phyloP scores from a whole-genome alignment of 257 asterid species.

The Scutellaria minor region DNA sequence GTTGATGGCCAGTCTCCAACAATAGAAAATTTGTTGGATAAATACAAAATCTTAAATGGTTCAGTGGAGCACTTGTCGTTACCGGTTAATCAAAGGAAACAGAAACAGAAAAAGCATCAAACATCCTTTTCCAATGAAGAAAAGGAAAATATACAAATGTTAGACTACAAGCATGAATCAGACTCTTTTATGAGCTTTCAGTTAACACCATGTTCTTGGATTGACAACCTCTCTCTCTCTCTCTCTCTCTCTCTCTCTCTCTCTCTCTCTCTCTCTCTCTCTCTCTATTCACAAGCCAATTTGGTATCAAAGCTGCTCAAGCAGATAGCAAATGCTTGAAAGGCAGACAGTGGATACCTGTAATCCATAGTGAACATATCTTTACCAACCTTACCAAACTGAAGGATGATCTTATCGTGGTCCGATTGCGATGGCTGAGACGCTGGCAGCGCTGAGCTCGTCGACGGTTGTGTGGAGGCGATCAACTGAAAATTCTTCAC shows the following conservation, averaged over 20 bases:
- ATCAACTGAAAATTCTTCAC: conserved; percentile 90
- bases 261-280: conserved; percentile 33
- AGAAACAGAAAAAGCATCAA: conserved; percentile 10
- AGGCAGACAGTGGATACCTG: conserved; percentile 83
- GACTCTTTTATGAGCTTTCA: background rate
- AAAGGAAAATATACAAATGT: conserved; percentile 35
- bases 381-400: conserved; percentile 87
- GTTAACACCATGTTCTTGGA: conserved; percentile 9
- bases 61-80: too few relatives aligned
- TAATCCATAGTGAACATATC: conserved; percentile 96
- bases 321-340: conserved; percentile 91
- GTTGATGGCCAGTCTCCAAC: background rate
- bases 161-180: conserved; percentile 32
- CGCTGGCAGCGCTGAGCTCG: conserved; percentile 44
- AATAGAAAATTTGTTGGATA: too few relatives aligned
- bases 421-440: conserved; percentile 65
- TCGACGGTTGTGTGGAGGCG: conserved; percentile 53
- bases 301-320: conserved; percentile 95
- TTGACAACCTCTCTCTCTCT: conserved; percentile 23
- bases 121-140: conserved; percentile 38
- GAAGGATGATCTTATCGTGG: conserved; percentile 86
- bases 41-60: too few relatives aligned
- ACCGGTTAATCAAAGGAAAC: background rate
- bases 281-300: conserved; percentile 86
- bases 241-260: conserved; percentile 43